Evolutionary conservation across 345 rosid species (phyloP), one percentile per base, ranked within the genome.

Genomic region (Brassica carinata): DNA sequence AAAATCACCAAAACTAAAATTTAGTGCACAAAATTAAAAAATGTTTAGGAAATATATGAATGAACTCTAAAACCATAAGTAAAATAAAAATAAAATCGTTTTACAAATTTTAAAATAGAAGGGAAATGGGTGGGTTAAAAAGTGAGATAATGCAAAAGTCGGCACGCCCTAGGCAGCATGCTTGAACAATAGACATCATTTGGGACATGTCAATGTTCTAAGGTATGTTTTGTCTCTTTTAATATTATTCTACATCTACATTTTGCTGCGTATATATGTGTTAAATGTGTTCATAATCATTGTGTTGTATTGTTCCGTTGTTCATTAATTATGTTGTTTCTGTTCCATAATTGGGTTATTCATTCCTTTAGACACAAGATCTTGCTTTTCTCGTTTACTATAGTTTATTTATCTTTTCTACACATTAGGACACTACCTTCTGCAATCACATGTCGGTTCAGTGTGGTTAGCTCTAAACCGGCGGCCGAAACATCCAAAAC

Each of bases 141-240:
- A 71, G 86, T 81, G 82, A 59, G 87, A 90, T 87, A 76, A 87
- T 90, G 89, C 83, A 29, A 13, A 57, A 74, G 84, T 77, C 67
- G 71, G 92, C 92, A 88, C 84, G 94, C 89, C 81, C 88, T 48
- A 77, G 66, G 76, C 74, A 82, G 90, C 93, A 87, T 87, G 91
- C 90, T 66, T 77, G 80, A 83, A 72, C 88, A 87, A 81, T 85
- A 83, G 83, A 80, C 86, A 82, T 82, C 84, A 82, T 82, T 82
- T 61, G 78, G 74, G 78, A 84, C 83, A 81, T 83, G 84, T 82
- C 86, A 84, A 82, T 75, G 82, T 81, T 83, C 78, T 78, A 74
- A 77, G 84, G 78, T 76, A 79, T 77, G 83, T 67, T 72, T 77
- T 77, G 83, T 82, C 81, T 71, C 75, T 74, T 77, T 59, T 66